Evolutionary conservation across 805 yeast genomes (phyloP), one percentile per base, ranked within the genome.

Genomic region (Dipodascopsis uninucleata): DNA sequence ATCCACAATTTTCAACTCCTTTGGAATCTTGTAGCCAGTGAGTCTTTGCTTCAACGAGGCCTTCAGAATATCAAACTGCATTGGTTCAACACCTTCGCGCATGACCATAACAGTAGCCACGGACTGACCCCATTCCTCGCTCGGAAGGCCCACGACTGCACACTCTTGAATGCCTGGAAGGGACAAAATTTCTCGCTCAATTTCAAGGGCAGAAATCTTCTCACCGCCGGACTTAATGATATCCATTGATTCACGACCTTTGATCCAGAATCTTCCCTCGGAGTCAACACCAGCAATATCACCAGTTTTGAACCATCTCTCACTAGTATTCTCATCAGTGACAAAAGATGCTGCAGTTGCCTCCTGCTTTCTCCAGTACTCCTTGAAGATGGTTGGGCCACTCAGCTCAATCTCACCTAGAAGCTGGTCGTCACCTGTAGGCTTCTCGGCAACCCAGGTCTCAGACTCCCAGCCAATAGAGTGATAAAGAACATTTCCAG

Each of bases 281-380:
- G 51, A 49, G 25, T 69, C 70, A 31, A 77, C 62, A 12, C 64
- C 60, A 9, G 77, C 82, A 56, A 78, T 71, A 56, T 78, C 83
- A 23, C 83, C 83, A 3, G 82, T 76, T 33, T 65, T 61, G 61
- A 77, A 77, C 79, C 81, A 78, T 7, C 68, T 54, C 5, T 31
- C 25, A 14, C 60, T 59, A 18, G 26, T 34, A n/a, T n/a, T n/a
- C 7, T 25, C 41, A 21, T 71, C 75, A 14, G 69, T 61, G 37
- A 66, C 71, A 43, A 78, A 64, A 1, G 71, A 65, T 52, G 69
- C 69, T 5, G 44, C 60, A 3, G 79, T 75, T 36, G 76, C 79
- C 39, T 71, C 72, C 5, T 65, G 64, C 49, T 74, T 69, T 40
- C 74, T 68, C 63, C 63, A 78, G 61, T 78, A 78, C 16, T 71